Base-by-base conservation (phyloP, 345 rosid genomes). In the Aurinia saxatilis region DNA sequence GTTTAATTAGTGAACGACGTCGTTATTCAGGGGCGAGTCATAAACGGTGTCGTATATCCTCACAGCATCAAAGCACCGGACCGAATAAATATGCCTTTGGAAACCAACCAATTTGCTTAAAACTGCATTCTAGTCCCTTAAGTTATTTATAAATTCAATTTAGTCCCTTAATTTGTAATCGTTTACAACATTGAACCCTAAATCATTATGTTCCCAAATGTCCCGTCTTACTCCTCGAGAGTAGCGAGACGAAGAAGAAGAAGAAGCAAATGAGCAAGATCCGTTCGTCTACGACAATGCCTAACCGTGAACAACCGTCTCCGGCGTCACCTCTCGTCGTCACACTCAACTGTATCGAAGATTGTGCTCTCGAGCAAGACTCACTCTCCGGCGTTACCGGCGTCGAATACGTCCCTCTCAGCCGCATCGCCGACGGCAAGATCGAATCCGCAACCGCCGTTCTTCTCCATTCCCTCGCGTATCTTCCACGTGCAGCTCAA, bases 401-500 rank as follows among this genome's bases (percentile, higher is more conserved):
- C 54, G 78, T 95, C 49, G 93, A 88, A 62, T 95, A 95, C 83
- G 93, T 90, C 19, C 95, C 99, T 7, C 96, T 95, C 73, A 79
- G 96, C 71, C 84, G 91, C 75, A 69, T 95, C 65, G 79, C 93
- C 65, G 97, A 86, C 37, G 89, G 95, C 7, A 83, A 80, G 79
- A 90, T 88, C 82, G 96, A 90, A 72, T 73, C 92, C 19, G 96
- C 99, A 39, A 77, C 95, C 11, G 97, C 95, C 14, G 88, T 95
- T 49, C 80, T 95, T 69, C 77, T 95, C 70, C 97, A 95, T 66
- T 90, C 99, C 55, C 91, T 95, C 18, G 86, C 95, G 12, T 90
- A 78, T 83, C 90, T 95, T 52, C 99, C 99, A n/a, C 96, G 97
- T 5, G 99, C 99, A 14, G 99, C 96, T 47, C 97, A 95, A 64